Evolutionary conservation across 1,139 yeast species (phyloP), one percentile per base, ranked within the genome.

Genomic region (Diutina ranongensis): DNA sequence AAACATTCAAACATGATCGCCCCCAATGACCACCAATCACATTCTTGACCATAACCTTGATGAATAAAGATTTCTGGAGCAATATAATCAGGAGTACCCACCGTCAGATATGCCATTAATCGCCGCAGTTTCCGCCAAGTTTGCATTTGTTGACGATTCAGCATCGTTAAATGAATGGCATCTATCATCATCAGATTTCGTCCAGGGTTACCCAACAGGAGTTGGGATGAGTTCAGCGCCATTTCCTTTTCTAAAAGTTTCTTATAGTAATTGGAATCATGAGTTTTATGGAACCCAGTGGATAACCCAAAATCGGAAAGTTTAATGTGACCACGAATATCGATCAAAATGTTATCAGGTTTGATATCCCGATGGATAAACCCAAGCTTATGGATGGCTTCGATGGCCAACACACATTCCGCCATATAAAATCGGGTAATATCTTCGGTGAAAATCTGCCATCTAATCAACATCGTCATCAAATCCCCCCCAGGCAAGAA

Each of bases 1-100:
- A 92, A 71, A 70, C 98, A 92, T 69, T 92, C 99, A 66, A 86
- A 92, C 99, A 92, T 92, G 60, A 92, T 92, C 1, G 97, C 96
- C 25, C 99, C 99, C 38, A 92, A 68, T 4, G 97, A 87, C 98
- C 98, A 92, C 99, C 99, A 92, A 63, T 92, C 99, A 67, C 99
- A 94, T 61, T 92, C 97, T 65, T 89, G 97, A 16, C 98, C 97
- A 63, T 92, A 94, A 2, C 99, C 99, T 67, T 92, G 96, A 58
- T 92, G 94, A 46, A 89, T 72, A 57, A 92, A 94, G 52, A 94
- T 92, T 61, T 92, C 99, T 0, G 99, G 99, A 0, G 98, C 98
- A 63, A 92, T 94, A 62, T 92, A 92, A 63, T 92, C 99, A 0
- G 99, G 99, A 0, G 99, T 92, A 47, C 99, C 99, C 28, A 92